A percentile compares a stretch with the other conserved stretches of the same genome.
Conservation (phyloP, 768 basidiomycete genomes). For the Tulasnella calospora region DNA sequence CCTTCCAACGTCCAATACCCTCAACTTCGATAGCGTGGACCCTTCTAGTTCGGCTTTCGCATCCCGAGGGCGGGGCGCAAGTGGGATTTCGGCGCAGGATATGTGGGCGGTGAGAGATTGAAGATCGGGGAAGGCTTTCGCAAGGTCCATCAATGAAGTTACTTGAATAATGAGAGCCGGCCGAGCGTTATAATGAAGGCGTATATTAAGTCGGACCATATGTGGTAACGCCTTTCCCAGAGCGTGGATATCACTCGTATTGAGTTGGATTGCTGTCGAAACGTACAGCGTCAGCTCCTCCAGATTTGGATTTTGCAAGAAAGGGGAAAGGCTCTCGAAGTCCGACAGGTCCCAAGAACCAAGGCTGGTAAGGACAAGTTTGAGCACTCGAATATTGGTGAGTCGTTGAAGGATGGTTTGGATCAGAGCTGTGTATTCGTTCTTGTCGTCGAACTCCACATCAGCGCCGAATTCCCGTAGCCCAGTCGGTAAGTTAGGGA, state of each 20-base stretch:
- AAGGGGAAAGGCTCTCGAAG: background rate
- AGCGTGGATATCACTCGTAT: background rate
- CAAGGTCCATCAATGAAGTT: background rate
- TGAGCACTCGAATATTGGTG: background rate
- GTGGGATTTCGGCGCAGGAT: background rate
- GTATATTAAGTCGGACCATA: background rate
- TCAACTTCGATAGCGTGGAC: background rate
- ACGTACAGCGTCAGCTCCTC: background rate
- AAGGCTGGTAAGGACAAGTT: background rate
- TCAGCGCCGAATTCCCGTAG: background rate
- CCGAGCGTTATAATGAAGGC: background rate
- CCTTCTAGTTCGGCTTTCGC: background rate
- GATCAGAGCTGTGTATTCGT: background rate
- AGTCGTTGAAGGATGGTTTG: background rate
- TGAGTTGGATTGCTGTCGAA: background rate
- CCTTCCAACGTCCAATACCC: background rate
- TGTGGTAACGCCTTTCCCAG: background rate
- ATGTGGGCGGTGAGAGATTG: background rate
- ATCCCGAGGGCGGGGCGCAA: background rate
- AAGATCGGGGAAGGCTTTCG: background rate
- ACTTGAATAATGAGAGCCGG: background rate
- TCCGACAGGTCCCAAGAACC: background rate
- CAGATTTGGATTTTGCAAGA: background rate
- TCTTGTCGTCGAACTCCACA: background rate
- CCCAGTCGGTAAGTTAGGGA: background rate